Percentiles rank a stretch among this genome's conserved stretches.
phyloP scores from a whole-genome alignment of 1,139 yeast species.

The Kurtzmaniella natalensis region DNA sequence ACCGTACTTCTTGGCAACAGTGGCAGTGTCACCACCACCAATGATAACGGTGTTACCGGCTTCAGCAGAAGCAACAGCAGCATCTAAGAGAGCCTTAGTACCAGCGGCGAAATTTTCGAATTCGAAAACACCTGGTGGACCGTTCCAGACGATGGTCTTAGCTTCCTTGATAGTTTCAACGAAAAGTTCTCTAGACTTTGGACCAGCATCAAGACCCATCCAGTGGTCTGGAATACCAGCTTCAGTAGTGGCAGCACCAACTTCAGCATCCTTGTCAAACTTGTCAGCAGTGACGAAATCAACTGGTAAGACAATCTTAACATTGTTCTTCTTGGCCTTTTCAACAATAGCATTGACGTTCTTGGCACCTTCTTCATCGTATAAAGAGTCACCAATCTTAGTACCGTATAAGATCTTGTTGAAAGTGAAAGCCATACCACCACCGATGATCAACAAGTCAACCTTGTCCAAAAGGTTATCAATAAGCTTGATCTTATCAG shows the following conservation, averaged over 20 bases:
- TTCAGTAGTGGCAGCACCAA: conserved; percentile 74
- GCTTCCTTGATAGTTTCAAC: conserved; percentile 79
- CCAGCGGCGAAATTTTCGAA: conserved; percentile 86
- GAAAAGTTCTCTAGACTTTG: conserved; percentile 74
- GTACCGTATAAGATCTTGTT: conserved; percentile 84
- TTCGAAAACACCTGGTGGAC: conserved; percentile 99
- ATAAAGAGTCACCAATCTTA: conserved; percentile 85
- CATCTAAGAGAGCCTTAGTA: conserved; percentile 84
- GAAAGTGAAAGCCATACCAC: conserved; percentile 99
- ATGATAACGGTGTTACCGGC: conserved; percentile 91
- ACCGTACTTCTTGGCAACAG: conserved; percentile 96
- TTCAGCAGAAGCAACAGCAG: conserved; percentile 79
- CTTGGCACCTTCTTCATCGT: conserved; percentile 89
- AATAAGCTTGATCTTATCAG: conserved; percentile 95
- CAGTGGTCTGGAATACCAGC: conserved; percentile 90
- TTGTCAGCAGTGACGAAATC: conserved; percentile 94
- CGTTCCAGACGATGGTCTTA: conserved; percentile 98
- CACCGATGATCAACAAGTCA: conserved; percentile 87
- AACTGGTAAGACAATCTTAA: conserved; percentile 85
- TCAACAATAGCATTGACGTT: conserved; percentile 83
- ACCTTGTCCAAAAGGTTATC: conserved; percentile 96
- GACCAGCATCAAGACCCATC: conserved; percentile 96
- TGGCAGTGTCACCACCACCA: conserved; percentile 99
- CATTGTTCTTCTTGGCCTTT: conserved; percentile 93
- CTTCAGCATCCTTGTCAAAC: conserved; percentile 84